A percentile compares a stretch with the other conserved stretches of the same genome.
These are phyloP conservation scores for Boletus pseudopeckii DNA, from an alignment of 768 basidiomycete species.

Conservation along the genomic window DNA sequence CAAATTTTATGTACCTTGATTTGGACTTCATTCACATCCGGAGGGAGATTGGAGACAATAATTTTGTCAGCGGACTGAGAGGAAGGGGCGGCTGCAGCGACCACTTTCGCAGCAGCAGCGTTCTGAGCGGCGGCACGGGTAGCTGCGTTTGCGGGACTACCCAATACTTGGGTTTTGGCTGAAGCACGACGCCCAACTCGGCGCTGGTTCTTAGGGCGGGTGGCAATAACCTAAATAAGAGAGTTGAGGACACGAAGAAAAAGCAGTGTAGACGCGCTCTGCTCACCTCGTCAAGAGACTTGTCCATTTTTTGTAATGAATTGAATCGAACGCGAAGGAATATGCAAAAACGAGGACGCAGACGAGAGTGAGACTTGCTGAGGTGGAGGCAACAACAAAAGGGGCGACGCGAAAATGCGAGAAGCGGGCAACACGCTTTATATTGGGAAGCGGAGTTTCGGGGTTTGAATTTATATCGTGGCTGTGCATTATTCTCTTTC, in stretches of 20 bases:
- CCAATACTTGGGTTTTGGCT: conserved; percentile 60
- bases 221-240: conserved; percentile 56
- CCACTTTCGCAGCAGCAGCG: conserved; percentile 39
- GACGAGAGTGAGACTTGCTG: not conserved
- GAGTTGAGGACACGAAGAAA: conserved; percentile 8
- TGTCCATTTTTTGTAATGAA: conserved; percentile 54
- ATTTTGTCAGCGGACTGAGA: conserved; percentile 71
- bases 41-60: conserved; percentile 91
- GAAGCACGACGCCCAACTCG: conserved; percentile 42
- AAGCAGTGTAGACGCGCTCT: not conserved
- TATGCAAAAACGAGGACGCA: not conserved
- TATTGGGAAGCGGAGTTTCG: conserved; percentile 26
- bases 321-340: not conserved
- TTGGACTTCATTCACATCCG: conserved; percentile 89
- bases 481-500: not conserved
- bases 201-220: conserved; percentile 48
- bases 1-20: conserved; percentile 66
- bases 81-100: conserved; percentile 38
- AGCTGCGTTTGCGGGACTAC: conserved; percentile 47
- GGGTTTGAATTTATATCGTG: conserved; percentile 14
- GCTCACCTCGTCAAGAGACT: conserved; percentile 78
- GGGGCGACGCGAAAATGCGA: conserved; percentile 24
- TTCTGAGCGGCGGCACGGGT: conserved; percentile 52
- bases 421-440: conserved; percentile 8
- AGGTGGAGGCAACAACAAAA: conserved; percentile 26